phyloP scores from a whole-genome alignment of 2,329 filamentous ascomycete species.

The Ophiostoma montium region DNA sequence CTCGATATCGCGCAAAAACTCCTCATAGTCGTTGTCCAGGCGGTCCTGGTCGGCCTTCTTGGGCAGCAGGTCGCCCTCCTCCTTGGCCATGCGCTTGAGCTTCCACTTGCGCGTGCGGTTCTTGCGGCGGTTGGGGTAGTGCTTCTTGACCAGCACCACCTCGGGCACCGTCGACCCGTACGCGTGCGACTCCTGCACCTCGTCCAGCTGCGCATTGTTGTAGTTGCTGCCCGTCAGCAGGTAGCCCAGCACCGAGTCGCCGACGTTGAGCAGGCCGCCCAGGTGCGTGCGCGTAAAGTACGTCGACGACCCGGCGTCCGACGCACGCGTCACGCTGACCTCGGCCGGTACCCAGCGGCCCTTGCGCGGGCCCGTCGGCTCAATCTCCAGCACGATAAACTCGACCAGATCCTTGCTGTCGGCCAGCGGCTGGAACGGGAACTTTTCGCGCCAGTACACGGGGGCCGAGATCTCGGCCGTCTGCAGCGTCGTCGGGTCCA shows the following conservation, averaged over 20 bases:
- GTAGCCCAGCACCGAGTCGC: slow-evolving; percentile 92
- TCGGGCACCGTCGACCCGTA: slow-evolving; percentile 75
- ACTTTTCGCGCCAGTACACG: slow-evolving; percentile 64
- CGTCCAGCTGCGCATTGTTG: slow-evolving; percentile 78
- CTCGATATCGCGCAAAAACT: slow-evolving; percentile 94
- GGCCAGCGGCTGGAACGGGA: slow-evolving; percentile 70
- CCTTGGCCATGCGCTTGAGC: slow-evolving; percentile 82
- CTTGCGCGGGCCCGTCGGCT: slow-evolving; percentile 57
- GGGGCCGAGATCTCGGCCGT: slow-evolving; percentile 70
- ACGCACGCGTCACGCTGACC: slow-evolving; percentile 72
- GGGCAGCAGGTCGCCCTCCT: slow-evolving; percentile 75
- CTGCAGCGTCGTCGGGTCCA: slow-evolving; percentile 85
- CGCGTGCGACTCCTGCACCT: slow-evolving; percentile 61
- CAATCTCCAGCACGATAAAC: slow-evolving; percentile 91
- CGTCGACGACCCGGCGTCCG: slow-evolving; percentile 70
- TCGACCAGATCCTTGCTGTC: slow-evolving; percentile 78
- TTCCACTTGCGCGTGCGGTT: slow-evolving; percentile 77
- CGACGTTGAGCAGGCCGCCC: slow-evolving; percentile 69
- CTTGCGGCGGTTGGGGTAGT: slow-evolving; percentile 72
- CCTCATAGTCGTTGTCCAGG: slow-evolving; percentile 87
- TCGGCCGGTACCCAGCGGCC: slow-evolving; percentile 79
- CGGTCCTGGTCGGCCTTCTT: slow-evolving; percentile 78
- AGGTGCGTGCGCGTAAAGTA: slow-evolving; percentile 89
- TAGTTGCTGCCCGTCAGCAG: slow-evolving; percentile 79
- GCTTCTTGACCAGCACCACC: slow-evolving; percentile 92